Evolutionary conservation across 1,284 basidiomycete genomes (phyloP).

Genomic region (Irpex sp.): DNA sequence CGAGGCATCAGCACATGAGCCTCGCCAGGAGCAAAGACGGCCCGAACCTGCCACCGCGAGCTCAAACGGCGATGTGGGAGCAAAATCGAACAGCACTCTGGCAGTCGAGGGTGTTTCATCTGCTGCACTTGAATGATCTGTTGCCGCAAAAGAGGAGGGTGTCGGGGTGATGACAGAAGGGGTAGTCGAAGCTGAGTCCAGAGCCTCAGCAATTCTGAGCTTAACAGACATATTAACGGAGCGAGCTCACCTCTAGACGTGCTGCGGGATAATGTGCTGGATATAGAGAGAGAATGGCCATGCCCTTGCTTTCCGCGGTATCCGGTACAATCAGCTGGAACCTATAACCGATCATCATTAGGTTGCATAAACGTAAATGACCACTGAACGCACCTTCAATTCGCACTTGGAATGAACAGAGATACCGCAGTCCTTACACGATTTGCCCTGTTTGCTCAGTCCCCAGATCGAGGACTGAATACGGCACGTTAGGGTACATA

Average conservation of each 20-base stretch:
- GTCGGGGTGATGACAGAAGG: conserved; percentile 33
- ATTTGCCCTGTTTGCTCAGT: conserved; percentile 79
- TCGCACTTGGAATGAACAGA: conserved; percentile 85
- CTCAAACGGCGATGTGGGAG: conserved; percentile 73
- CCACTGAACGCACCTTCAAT: conserved; percentile 54
- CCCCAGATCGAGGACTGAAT: conserved; percentile 78
- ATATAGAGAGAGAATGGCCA: conserved; percentile 16
- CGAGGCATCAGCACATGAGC: conserved; percentile 13
- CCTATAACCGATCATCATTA: conserved; percentile 34
- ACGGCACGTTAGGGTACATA: background rate
- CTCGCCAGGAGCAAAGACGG: background rate
- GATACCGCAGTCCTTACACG: conserved; percentile 73
- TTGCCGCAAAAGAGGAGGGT: conserved; percentile 52
- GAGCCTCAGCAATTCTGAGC: background rate
- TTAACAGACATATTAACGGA: background rate
- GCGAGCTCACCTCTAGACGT: conserved; percentile 24
- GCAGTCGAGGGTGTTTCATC: conserved; percentile 46
- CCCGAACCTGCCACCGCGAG: conserved; percentile 57
- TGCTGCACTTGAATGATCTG: conserved; percentile 32
- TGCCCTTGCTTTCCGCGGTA: conserved; percentile 20
- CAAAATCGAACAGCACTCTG: conserved; percentile 67
- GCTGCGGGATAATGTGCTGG: conserved; percentile 28
- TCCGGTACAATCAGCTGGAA: conserved; percentile 68
- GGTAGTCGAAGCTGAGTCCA: conserved; percentile 12
- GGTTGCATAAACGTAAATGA: background rate